A percentile compares a stretch with the other conserved stretches of the same genome.
Evolutionary conservation across 192 early-diverging fungal genomes (phyloP).

Genomic region (Backusella australiensis): DNA sequence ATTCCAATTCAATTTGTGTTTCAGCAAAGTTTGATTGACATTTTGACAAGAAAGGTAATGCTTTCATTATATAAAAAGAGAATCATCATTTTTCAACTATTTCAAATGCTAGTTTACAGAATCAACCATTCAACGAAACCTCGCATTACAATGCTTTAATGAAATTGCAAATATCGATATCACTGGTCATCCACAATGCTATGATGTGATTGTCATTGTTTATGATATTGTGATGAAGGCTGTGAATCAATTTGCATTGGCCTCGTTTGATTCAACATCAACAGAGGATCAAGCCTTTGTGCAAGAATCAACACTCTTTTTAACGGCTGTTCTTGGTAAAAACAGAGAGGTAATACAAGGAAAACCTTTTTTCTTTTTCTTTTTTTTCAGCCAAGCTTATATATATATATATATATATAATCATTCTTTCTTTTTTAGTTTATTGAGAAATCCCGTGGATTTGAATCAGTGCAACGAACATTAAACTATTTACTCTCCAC

Average conservation of each 20-base stretch:
- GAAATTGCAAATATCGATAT: constrained; percentile 13
- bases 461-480: neutral
- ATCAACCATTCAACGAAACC: constrained; percentile 1
- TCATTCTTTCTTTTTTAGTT: neutral
- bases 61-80: neutral
- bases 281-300: constrained; percentile 12
- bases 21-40: constrained; percentile 9
- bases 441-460: neutral
- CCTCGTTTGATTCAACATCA: neutral
- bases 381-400: too few relatives aligned
- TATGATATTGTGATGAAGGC: constrained; percentile 8
- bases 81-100: too few relatives aligned
- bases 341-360: neutral
- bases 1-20: constrained; percentile 18
- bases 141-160: constrained; percentile 16
- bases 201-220: neutral
- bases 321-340: constrained; percentile 13
- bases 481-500: neutral
- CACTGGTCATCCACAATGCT: neutral
- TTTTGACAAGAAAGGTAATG: constrained; percentile 3
- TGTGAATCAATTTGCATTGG: neutral
- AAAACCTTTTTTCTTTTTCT: too few relatives aligned
- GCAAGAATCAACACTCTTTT: constrained; percentile 15
- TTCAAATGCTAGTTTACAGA: neutral
- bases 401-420: too few relatives aligned